A percentile compares a stretch with the other conserved stretches of the same genome.
Conservation (phyloP, 148 eudicot genomes). For the Rhododendron molle region DNA sequence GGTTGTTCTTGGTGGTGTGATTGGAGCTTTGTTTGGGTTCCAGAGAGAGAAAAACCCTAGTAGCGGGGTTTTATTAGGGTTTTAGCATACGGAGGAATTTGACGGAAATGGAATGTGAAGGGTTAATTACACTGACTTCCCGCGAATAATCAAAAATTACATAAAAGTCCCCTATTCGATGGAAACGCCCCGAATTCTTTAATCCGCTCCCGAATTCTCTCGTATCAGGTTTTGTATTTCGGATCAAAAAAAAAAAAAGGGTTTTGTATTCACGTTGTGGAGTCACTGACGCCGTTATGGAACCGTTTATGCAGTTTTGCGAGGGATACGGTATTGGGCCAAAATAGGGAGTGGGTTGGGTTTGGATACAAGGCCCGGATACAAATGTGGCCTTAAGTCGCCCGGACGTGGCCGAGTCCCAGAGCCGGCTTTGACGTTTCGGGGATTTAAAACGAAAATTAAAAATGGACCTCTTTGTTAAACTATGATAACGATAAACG, state of each 20-base stretch:
- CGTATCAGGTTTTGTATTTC: not conserved
- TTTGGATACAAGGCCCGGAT: not conserved
- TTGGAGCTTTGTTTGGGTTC: not conserved
- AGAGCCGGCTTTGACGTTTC: too few relatives aligned
- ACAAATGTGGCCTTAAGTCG: not conserved
- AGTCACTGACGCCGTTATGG: not conserved
- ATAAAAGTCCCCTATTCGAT: not conserved
- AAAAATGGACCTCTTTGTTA: too few relatives aligned
- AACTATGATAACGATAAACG: too few relatives aligned
- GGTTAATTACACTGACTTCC: not conserved
- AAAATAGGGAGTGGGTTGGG: not conserved
- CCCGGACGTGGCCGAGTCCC: not conserved
- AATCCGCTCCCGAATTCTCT: not conserved
- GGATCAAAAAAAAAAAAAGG: too few relatives aligned
- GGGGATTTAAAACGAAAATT: too few relatives aligned
- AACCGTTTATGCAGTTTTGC: not conserved
- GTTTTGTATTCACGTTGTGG: not conserved
- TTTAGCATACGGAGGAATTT: not conserved
- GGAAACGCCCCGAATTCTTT: not conserved
- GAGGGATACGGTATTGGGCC: not conserved
- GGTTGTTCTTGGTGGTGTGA: not conserved
- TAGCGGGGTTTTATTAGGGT: slow-evolving; percentile 4
- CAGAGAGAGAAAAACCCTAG: not conserved
- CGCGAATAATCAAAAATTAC: not conserved
- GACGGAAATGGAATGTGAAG: not conserved